Evolutionary conservation across 805 yeast species (phyloP).

Genomic region (Naumovozyma dairenensis): DNA sequence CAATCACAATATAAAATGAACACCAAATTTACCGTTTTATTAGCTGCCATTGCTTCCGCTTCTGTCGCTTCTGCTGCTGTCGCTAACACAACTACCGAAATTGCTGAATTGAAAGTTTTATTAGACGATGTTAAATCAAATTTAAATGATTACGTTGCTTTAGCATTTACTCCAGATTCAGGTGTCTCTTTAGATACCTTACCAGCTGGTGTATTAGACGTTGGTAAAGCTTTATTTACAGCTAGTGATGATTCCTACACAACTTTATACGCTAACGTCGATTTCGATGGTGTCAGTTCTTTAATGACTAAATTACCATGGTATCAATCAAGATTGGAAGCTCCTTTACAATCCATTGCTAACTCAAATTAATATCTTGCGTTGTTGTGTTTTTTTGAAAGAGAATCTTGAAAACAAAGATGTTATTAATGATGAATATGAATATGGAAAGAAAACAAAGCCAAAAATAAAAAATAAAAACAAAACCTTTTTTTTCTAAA

Average conservation of each 20-base stretch:
- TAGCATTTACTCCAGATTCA: background rate
- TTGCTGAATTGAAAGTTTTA: background rate
- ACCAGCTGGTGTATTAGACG: constrained; percentile 19
- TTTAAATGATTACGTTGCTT: background rate
- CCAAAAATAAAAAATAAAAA: no score
- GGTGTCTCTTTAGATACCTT: constrained; percentile 1
- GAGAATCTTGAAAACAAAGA: no score
- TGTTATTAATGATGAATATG: no score
- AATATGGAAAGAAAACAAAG: no score
- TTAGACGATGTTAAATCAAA: background rate
- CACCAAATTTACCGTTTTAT: background rate
- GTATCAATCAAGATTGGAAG: constrained; percentile 20
- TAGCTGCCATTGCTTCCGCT: background rate
- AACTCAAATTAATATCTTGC: no score
- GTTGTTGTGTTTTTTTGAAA: no score
- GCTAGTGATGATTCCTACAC: constrained; percentile 26
- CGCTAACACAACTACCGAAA: background rate
- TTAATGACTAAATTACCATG: constrained; percentile 25
- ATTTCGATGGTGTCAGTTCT: constrained; percentile 15
- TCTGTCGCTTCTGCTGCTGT: no score
- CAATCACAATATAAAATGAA: constrained; percentile 1
- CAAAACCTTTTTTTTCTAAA: no score
- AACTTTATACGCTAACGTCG: constrained; percentile 18
- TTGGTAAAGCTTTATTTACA: constrained; percentile 19
- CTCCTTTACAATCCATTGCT: constrained; percentile 7